Evolutionary conservation across 2,329 filamentous ascomycete species (phyloP).

Genomic region (Cercospora sp.): DNA sequence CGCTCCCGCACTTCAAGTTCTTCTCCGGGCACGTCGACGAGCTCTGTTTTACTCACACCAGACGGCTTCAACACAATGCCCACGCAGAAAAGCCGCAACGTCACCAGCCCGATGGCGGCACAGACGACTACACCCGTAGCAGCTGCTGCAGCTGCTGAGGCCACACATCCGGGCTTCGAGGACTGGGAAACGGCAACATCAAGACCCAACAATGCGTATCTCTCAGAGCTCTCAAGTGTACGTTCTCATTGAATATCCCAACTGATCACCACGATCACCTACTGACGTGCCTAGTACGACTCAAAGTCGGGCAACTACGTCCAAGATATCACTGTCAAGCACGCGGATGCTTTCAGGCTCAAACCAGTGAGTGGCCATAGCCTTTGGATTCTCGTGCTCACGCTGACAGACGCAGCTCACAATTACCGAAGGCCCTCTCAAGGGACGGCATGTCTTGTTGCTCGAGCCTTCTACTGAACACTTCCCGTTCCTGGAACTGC

Average conservation of each 20-base stretch:
- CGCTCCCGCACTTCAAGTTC: too few relatives aligned
- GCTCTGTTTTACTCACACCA: too few relatives aligned
- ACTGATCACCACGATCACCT: too few relatives aligned
- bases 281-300: conserved; percentile 6
- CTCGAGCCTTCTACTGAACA: conserved; percentile 22
- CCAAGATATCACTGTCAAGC: conserved; percentile 5
- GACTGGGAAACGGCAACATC: background rate
- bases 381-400: too few relatives aligned
- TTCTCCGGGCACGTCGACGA: too few relatives aligned
- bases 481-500: conserved; percentile 23
- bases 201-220: background rate
- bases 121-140: too few relatives aligned
- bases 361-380: conserved; percentile 1
- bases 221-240: conserved; percentile 10
- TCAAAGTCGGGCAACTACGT: background rate
- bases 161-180: background rate
- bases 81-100: too few relatives aligned
- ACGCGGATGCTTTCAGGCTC: conserved; percentile 15
- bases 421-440: conserved; percentile 18
- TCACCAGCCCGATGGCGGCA: too few relatives aligned
- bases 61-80: too few relatives aligned
- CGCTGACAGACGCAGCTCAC: conserved; percentile 7
- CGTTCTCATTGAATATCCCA: background rate
- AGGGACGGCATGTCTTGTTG: conserved; percentile 21
- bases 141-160: too few relatives aligned